Percentiles rank a stretch among this genome's conserved stretches.
These are phyloP conservation scores for Sherardia arvensis DNA, from an alignment of 257 asterid genomes.

Conservation along the genomic window DNA sequence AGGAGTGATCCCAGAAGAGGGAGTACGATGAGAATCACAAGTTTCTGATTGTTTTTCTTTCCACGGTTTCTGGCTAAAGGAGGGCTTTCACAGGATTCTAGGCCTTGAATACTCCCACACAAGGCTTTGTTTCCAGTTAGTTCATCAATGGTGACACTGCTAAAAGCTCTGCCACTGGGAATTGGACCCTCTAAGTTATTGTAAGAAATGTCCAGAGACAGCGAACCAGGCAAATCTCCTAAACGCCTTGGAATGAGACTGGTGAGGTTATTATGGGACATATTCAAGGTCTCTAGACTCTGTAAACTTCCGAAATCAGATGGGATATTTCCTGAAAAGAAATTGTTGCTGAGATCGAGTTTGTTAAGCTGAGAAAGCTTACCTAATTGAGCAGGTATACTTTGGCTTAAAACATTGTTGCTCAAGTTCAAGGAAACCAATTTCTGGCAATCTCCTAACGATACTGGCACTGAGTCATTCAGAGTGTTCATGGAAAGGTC, in stretches of 20 bases:
- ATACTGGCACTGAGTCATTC: conserved; percentile 22
- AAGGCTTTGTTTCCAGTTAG: conserved; percentile 25
- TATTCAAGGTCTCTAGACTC: conserved; percentile 17
- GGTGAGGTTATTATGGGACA: conserved; percentile 30
- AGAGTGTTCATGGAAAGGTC: conserved; percentile 23
- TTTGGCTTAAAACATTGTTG: conserved; percentile 16
- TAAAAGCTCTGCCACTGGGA: conserved; percentile 22
- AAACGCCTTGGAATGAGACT: conserved; percentile 27
- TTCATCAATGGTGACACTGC: conserved; percentile 12
- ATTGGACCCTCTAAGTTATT: conserved; percentile 37
- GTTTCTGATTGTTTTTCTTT: background rate
- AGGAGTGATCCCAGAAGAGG: conserved; percentile 11
- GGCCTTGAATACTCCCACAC: conserved; percentile 25
- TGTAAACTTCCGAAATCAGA: conserved; percentile 1
- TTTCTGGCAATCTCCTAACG: conserved; percentile 21
- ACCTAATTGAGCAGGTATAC: conserved; percentile 25
- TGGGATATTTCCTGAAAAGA: conserved; percentile 28
- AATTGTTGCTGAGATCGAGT: conserved; percentile 31
- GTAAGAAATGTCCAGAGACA: conserved; percentile 22
- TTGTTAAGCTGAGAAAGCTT: conserved; percentile 9
- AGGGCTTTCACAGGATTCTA: conserved; percentile 19
- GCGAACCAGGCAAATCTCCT: conserved; percentile 15
- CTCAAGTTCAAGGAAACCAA: conserved; percentile 21
- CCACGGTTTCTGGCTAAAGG: background rate
- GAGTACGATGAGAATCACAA: conserved; percentile 10